Conservation (phyloP, 140 eudicot genomes). For the Flaveria floridana region DNA sequence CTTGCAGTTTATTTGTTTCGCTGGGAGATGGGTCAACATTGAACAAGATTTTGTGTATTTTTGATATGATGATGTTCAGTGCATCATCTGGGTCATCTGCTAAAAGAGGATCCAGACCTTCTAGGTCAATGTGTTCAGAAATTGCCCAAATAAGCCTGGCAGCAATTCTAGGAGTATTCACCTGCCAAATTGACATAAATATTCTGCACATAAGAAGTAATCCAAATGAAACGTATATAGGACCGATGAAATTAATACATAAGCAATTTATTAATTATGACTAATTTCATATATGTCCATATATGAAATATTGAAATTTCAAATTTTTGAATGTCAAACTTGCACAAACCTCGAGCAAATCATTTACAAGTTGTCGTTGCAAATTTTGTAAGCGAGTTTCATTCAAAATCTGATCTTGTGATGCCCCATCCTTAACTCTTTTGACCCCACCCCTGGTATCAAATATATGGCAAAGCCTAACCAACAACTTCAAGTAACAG, state of each 20-base stretch:
- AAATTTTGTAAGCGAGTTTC: constrained; percentile 88
- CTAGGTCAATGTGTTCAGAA: constrained; percentile 85
- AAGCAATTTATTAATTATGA: neutral
- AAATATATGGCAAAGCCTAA: constrained; percentile 91
- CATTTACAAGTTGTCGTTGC: constrained; percentile 88
- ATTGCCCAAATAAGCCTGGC: constrained; percentile 96
- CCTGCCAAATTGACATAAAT: constrained; percentile 51
- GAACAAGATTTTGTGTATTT: constrained; percentile 81
- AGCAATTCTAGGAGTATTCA: constrained; percentile 78
- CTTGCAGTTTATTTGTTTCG: constrained; percentile 84
- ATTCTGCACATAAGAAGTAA: neutral
- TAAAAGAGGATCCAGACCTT: constrained; percentile 95
- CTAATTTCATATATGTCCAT: neutral
- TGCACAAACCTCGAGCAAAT: constrained; percentile 84
- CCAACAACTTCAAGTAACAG: constrained; percentile 88
- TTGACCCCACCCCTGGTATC: constrained; percentile 98
- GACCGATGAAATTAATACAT: neutral
- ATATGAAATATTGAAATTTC: neutral
- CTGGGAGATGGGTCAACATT: constrained; percentile 69
- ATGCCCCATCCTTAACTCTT: constrained; percentile 95
- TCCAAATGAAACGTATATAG: constrained; percentile 4
- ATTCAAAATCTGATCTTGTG: constrained; percentile 95
- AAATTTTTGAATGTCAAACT: constrained; percentile 2
- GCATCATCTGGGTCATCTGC: constrained; percentile 99
- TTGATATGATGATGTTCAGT: constrained; percentile 73